Conservation (phyloP, 2,329 filamentous ascomycete genomes). For the Pseudopyricularia javanii region DNA sequence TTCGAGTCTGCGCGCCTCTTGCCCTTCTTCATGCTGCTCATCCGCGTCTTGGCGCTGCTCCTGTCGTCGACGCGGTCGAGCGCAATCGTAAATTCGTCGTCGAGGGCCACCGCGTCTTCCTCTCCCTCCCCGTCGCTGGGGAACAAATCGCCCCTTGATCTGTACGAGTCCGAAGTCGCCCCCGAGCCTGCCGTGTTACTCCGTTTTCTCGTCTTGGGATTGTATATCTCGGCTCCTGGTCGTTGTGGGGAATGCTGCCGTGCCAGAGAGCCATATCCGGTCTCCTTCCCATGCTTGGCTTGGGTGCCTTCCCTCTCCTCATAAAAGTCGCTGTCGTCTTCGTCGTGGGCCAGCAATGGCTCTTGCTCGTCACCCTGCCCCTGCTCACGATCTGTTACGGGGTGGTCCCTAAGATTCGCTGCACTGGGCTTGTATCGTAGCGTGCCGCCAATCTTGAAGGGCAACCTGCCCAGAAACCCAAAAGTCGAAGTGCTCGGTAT, state of each 20-base stretch:
- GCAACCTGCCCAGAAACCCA: slow-evolving; percentile 72
- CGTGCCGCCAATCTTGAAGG: slow-evolving; percentile 73
- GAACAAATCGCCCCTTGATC: slow-evolving; percentile 81
- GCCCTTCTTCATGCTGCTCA: slow-evolving; percentile 43
- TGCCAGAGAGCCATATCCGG: neutral
- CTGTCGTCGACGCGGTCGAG: slow-evolving; percentile 71
- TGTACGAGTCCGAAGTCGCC: slow-evolving; percentile 72
- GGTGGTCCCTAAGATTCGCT: slow-evolving; percentile 81
- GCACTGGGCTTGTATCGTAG: slow-evolving; percentile 83
- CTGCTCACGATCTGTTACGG: slow-evolving; percentile 32
- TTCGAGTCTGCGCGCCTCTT: slow-evolving; percentile 9
- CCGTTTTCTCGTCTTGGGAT: slow-evolving; percentile 38
- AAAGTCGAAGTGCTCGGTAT: slow-evolving; percentile 78
- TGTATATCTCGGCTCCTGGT: slow-evolving; percentile 8
- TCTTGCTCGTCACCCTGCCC: slow-evolving; percentile 42
- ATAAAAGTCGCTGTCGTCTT: slow-evolving; percentile 31
- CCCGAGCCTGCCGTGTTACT: slow-evolving; percentile 72
- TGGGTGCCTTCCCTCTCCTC: slow-evolving; percentile 7
- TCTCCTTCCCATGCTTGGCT: slow-evolving; percentile 8
- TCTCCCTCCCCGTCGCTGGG: slow-evolving; percentile 77
- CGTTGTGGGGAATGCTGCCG: neutral
- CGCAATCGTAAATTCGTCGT: slow-evolving; percentile 82
- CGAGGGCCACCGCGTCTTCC: slow-evolving; percentile 84
- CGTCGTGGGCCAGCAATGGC: slow-evolving; percentile 50
- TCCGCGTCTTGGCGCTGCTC: slow-evolving; percentile 52